Percentiles rank a stretch among this genome's conserved stretches.
phyloP scores from a whole-genome alignment of 176 grass and related monocot species.

The Pontederia paniculata region DNA sequence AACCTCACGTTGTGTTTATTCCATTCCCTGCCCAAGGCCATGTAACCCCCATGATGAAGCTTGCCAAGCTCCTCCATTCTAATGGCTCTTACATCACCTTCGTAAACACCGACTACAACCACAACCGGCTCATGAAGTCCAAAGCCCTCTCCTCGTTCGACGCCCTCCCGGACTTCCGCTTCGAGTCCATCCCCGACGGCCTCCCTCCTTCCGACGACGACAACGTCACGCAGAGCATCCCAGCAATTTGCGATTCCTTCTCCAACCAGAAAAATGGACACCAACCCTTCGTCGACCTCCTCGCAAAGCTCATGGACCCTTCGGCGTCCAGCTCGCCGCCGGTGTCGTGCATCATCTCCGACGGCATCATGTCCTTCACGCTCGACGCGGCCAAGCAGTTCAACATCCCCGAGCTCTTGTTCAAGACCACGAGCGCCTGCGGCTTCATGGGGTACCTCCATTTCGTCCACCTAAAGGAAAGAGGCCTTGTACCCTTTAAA shows the following conservation, averaged over 20 bases:
- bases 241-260: neutral
- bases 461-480: neutral
- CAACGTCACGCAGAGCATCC: neutral
- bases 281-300: neutral
- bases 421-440: neutral
- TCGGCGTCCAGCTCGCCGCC: neutral
- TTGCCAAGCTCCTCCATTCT: slow-evolving; percentile 6
- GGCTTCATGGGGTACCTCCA: neutral
- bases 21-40: slow-evolving; percentile 8
- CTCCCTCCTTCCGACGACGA: neutral
- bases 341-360: slow-evolving; percentile 5
- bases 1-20: neutral
- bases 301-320: neutral
- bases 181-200: slow-evolving; percentile 5
- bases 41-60: slow-evolving; percentile 2
- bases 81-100: slow-evolving; percentile 8
- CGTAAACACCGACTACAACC: slow-evolving; percentile 13
- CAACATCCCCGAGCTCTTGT: neutral
- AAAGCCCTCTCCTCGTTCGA: slow-evolving; percentile 1
- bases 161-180: slow-evolving; percentile 3
- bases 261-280: neutral
- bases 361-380: slow-evolving; percentile 4
- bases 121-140: slow-evolving; percentile 10
- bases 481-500: neutral
- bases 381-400: neutral